Evolutionary conservation across 2,329 filamentous ascomycete species (phyloP).

Genomic region (Dendryphion nanum): DNA sequence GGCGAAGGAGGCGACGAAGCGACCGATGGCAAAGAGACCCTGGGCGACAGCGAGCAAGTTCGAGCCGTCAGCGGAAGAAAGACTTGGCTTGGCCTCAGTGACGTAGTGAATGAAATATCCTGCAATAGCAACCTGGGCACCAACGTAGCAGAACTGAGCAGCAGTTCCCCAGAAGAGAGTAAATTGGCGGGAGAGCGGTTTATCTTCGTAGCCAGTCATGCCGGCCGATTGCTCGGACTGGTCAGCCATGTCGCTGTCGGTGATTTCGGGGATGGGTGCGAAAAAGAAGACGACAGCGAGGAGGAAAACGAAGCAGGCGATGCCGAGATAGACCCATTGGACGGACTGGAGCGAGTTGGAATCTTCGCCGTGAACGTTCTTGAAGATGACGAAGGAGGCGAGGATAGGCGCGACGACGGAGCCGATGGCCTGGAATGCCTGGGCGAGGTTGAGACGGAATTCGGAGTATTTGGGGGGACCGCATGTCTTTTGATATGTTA

Average conservation of each 20-base stretch:
- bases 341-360: conserved; percentile 59
- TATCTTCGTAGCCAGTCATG: conserved; percentile 41
- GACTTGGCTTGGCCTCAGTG: conserved; percentile 9
- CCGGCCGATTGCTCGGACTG: conserved; percentile 33
- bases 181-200: conserved; percentile 58
- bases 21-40: conserved; percentile 15
- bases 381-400: conserved; percentile 59
- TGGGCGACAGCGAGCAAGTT: conserved; percentile 17
- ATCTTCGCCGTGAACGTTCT: conserved; percentile 54
- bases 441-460: conserved; percentile 56
- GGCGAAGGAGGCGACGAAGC: conserved; percentile 15
- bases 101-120: conserved; percentile 43
- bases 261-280: conserved; percentile 53
- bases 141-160: conserved; percentile 64
- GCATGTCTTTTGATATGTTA: conserved; percentile 37
- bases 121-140: conserved; percentile 59
- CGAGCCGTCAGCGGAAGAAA: conserved; percentile 12
- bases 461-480: conserved; percentile 58
- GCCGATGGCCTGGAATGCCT: conserved; percentile 58
- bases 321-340: conserved; percentile 62
- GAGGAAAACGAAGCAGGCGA: conserved; percentile 56
- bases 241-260: conserved; percentile 59
- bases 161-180: conserved; percentile 65
- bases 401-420: conserved; percentile 53
- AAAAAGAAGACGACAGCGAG: conserved; percentile 57